Conservation (phyloP, 345 rosid species). For the Luvunga scandens region DNA sequence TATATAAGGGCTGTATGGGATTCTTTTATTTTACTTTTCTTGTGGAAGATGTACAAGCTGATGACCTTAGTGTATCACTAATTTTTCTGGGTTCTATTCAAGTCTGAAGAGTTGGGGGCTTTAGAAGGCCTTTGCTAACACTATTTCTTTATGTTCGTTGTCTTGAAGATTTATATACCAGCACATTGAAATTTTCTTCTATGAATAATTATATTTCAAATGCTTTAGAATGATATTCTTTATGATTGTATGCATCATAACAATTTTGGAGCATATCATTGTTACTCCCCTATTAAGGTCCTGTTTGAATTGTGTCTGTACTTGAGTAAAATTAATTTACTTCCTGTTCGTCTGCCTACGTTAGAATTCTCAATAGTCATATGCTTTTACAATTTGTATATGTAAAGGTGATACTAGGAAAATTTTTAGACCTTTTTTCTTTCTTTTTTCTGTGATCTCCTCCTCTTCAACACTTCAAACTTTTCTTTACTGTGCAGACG, state of each 20-base stretch:
- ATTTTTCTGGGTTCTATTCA: not conserved
- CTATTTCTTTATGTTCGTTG: not conserved
- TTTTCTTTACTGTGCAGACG: constrained; percentile 37
- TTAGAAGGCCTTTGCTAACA: not conserved
- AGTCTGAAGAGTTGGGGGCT: not conserved
- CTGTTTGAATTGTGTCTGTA: not conserved
- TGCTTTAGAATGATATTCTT: not conserved
- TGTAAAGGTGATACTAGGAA: not conserved
- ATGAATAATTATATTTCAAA: not conserved
- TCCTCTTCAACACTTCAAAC: not conserved
- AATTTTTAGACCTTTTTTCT: not conserved
- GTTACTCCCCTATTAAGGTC: not conserved
- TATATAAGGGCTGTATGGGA: not conserved
- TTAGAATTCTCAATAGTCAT: not conserved
- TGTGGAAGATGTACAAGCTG: not conserved
- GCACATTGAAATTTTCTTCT: not conserved
- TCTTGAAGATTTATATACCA: not conserved
- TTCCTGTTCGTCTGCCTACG: not conserved
- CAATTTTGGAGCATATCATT: not conserved
- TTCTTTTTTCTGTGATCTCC: not conserved
- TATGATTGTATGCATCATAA: not conserved
- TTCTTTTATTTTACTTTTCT: not conserved
- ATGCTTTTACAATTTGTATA: not conserved
- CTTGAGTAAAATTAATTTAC: not conserved
- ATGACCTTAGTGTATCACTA: not conserved